Conservation (phyloP, 495 filamentous ascomycete species). For the Coniosporium apollinis region DNA sequence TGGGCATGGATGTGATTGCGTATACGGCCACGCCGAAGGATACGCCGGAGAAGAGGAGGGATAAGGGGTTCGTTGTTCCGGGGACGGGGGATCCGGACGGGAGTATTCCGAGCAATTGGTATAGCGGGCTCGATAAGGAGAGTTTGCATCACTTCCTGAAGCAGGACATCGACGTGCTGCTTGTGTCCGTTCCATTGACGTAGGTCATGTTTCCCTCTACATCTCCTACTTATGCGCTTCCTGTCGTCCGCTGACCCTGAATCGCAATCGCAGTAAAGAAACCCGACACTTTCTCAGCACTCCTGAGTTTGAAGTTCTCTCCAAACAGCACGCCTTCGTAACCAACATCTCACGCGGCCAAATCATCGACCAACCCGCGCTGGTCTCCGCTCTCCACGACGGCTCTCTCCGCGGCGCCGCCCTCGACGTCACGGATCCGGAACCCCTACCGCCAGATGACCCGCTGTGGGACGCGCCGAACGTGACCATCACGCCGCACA, state of each 20-base stretch:
- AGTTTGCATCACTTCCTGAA: conserved; percentile 48
- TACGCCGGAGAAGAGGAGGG: conserved; percentile 38
- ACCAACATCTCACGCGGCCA: conserved; percentile 61
- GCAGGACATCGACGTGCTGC: conserved; percentile 55
- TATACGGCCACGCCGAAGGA: conserved; percentile 52
- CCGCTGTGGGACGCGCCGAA: conserved; percentile 60
- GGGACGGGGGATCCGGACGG: conserved; percentile 68
- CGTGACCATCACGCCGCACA: conserved; percentile 63
- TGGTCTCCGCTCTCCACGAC: conserved; percentile 43
- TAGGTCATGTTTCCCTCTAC: conserved; percentile 4
- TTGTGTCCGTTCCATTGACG: conserved; percentile 63
- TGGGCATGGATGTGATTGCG: conserved; percentile 70
- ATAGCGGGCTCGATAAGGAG: conserved; percentile 42
- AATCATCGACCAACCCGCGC: conserved; percentile 50
- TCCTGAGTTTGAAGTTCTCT: conserved; percentile 51
- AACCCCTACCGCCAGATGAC: conserved; percentile 55
- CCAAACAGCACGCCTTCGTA: conserved; percentile 38
- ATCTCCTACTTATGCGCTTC: background rate
- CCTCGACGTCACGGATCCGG: conserved; percentile 75
- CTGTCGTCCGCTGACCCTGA: background rate
- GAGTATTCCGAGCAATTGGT: conserved; percentile 53
- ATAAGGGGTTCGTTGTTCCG: conserved; percentile 52
- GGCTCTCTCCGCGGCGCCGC: conserved; percentile 48
- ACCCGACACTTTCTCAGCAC: conserved; percentile 45
- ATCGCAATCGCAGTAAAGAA: conserved; percentile 18